Base-by-base conservation (phyloP, 345 rosid genomes). In the Bruguiera sexangula region DNA sequence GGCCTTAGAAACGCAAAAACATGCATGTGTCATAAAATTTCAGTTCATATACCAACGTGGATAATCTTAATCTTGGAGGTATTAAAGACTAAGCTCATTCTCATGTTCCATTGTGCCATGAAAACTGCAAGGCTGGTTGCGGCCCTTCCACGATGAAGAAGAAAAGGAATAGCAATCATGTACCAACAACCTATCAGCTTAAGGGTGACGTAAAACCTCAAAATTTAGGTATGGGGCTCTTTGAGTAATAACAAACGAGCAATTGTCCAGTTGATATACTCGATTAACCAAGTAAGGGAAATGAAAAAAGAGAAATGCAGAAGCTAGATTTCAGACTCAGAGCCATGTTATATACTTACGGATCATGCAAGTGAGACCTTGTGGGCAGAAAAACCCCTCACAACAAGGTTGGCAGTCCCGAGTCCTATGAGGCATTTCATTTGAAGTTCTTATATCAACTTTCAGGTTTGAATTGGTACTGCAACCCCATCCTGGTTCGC, bases 401-500 rank as follows among this genome's bases (percentile, higher is more conserved):
- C 98, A 93, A 72, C 98, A 93, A 76, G 95, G 96, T 77, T 85
- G 84, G 69, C 98, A 93, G 66, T 85, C 80, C 24, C 39, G 73
- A 54, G 82, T 86, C 81, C 96, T 84, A 21, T 70, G 70, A 62
- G 98, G 95, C 62, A 93, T 76, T 56, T 60, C 61, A 60, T 78
- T 83, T 0, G 53, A 66, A 79, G 83, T 79, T 67, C 74, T 82
- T 9, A 90, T 72, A 51, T 86, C 92, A 63, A 80, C 70, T 2
- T 46, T 74, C 68, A 78, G 66, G 26, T 70, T 71, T 56, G 66
- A 64, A n/a, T 75, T 77, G 9, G 86, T 76, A 53, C 70, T 68
- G 66, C 98, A 93, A 73, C 88, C 88, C 98, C 98, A 93, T 63
- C 98, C 96, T 13, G 96, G 98, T 68, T 93, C 98, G 65, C 98